phyloP scores from a whole-genome alignment of 345 rosid genomes.

The Chamaenerion angustifolium region DNA sequence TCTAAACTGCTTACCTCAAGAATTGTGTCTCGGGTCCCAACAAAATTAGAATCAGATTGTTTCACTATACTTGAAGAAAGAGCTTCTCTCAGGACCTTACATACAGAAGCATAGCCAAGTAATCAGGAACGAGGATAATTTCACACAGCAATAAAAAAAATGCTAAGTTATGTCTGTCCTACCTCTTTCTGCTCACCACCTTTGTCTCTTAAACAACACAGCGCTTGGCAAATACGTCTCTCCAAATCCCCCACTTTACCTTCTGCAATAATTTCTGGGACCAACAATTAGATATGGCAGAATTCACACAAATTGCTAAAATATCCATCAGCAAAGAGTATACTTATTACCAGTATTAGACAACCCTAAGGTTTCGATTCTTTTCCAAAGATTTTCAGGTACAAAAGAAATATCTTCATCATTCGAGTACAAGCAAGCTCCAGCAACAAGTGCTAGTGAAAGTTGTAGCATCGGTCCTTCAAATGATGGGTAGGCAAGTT shows the following conservation, averaged over 20 bases:
- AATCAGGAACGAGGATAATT: conserved; percentile 1
- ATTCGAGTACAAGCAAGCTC: conserved; percentile 58
- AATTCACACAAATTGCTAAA: neutral
- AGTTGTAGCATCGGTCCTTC: conserved; percentile 52
- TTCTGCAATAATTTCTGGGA: conserved; percentile 13
- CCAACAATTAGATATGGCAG: neutral
- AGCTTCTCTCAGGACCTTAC: conserved; percentile 46
- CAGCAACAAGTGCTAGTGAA: conserved; percentile 53
- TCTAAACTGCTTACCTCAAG: conserved; percentile 41
- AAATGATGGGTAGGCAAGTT: conserved; percentile 29
- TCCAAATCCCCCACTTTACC: conserved; percentile 39
- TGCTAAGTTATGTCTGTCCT: conserved; percentile 6
- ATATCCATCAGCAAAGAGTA: neutral
- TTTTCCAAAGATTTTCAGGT: conserved; percentile 54
- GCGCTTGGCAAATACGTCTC: conserved; percentile 52
- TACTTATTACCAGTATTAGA: conserved; percentile 35
- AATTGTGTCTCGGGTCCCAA: conserved; percentile 52
- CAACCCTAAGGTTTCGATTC: conserved; percentile 37
- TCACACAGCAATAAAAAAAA: neutral
- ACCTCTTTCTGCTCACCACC: conserved; percentile 64
- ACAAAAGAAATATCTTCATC: conserved; percentile 54
- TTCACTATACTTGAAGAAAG: conserved; percentile 31
- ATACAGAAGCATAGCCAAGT: conserved; percentile 11
- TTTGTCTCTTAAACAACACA: conserved; percentile 56
- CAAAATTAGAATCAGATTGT: conserved; percentile 42